A percentile compares a stretch with the other conserved stretches of the same genome.
Conservation (phyloP, 495 filamentous ascomycete species). For the Penicillium simplicissimum region DNA sequence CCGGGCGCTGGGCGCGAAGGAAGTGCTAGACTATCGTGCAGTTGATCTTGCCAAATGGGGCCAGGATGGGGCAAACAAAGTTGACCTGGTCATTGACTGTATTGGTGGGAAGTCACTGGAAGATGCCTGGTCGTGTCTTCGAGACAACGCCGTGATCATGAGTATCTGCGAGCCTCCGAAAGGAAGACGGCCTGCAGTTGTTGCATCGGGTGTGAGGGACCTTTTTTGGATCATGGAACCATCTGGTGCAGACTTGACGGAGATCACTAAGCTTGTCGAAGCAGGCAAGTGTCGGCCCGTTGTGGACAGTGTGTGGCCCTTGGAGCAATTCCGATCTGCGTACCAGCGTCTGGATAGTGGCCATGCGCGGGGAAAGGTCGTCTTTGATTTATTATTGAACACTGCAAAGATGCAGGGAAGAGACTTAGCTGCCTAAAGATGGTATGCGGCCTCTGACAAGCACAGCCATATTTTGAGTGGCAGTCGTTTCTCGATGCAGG, state of each 20-base stretch:
- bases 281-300: constrained; percentile 36
- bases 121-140: constrained; percentile 49
- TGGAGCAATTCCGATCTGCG: constrained; percentile 48
- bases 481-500: no score
- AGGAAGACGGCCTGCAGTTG: constrained; percentile 36
- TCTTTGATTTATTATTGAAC: constrained; percentile 33
- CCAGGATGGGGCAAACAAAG: constrained; percentile 36
- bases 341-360: constrained; percentile 46
- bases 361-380: constrained; percentile 43
- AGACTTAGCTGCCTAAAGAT: no score
- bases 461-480: no score
- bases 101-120: constrained; percentile 46
- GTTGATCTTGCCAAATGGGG: constrained; percentile 26
- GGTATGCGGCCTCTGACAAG: no score
- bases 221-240: constrained; percentile 50
- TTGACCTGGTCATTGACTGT: constrained; percentile 56
- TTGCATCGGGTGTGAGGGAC: constrained; percentile 14
- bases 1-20: constrained; percentile 42
- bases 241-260: constrained; percentile 39
- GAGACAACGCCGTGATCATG: constrained; percentile 44
- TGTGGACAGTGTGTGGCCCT: constrained; percentile 50
- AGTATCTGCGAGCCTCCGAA: constrained; percentile 55
- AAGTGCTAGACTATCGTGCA: constrained; percentile 48
- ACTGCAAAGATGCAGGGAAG: no score
- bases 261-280: constrained; percentile 47